Evolutionary conservation across 352 stramenopile species (phyloP).

Genomic region (Phytopythium oedochilum): DNA sequence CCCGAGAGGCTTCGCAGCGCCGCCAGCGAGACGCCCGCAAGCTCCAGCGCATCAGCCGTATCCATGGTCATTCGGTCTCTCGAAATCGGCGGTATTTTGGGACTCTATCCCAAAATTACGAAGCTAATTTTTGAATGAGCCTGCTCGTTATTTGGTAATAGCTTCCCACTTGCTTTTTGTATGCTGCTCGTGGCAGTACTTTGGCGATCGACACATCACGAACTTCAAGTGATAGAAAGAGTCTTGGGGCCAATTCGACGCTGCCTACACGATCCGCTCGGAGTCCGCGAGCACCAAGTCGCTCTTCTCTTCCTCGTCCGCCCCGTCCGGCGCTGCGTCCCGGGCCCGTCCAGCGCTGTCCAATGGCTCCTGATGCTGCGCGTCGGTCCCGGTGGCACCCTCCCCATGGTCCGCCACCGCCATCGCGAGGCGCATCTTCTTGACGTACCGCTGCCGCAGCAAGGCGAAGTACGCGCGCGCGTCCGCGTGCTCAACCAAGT

Average conservation of each 20-base stretch:
- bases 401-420: not conserved
- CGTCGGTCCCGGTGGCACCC: not conserved
- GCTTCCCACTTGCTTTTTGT: too few relatives aligned
- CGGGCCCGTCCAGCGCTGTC: not conserved
- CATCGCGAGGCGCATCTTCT: constrained; percentile 36
- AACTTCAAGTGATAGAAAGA: too few relatives aligned
- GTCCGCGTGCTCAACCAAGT: constrained; percentile 41
- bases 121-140: too few relatives aligned
- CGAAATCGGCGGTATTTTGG: too few relatives aligned
- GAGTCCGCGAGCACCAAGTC: not conserved
- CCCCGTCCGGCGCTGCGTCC: not conserved
- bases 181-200: too few relatives aligned
- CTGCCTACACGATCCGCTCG: not conserved
- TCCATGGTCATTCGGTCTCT: too few relatives aligned
- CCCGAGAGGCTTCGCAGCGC: not conserved
- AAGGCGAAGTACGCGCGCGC: constrained; percentile 44
- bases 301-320: constrained; percentile 4
- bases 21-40: not conserved
- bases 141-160: too few relatives aligned
- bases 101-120: too few relatives aligned
- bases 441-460: constrained; percentile 46
- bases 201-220: too few relatives aligned
- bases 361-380: not conserved
- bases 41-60: too few relatives aligned
- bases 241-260: too few relatives aligned